A percentile compares a stretch with the other conserved stretches of the same genome.
Conservation (phyloP, 257 asterid species). For the Sherardia arvensis region DNA sequence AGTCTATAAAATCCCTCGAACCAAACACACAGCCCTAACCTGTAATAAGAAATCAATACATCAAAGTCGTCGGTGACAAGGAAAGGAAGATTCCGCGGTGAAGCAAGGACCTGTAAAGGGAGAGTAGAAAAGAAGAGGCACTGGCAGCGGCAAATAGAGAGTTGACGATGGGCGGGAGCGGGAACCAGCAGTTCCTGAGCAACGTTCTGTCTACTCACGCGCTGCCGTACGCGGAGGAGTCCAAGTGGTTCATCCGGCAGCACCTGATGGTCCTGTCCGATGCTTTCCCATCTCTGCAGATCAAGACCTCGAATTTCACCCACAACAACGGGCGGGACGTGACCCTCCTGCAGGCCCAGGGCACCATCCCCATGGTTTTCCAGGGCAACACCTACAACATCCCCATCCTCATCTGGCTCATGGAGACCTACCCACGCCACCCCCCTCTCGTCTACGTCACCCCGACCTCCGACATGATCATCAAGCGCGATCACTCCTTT, state of each 20-base stretch:
- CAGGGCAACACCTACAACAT: slow-evolving; percentile 71
- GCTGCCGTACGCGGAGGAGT: slow-evolving; percentile 65
- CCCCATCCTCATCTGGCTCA: slow-evolving; percentile 76
- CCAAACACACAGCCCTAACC: too few species aligned
- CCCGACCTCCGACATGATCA: slow-evolving; percentile 84
- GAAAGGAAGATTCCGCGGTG: background rate
- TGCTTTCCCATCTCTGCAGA: slow-evolving; percentile 62
- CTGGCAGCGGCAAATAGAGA: too few species aligned
- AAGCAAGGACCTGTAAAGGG: background rate
- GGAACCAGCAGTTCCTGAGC: slow-evolving; percentile 57
- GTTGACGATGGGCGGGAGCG: too few species aligned
- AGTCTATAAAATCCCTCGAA: too few species aligned
- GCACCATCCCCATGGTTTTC: slow-evolving; percentile 72
- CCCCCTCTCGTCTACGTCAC: slow-evolving; percentile 80
- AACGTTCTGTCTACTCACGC: slow-evolving; percentile 72
- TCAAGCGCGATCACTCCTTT: slow-evolving; percentile 70
- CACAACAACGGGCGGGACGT: slow-evolving; percentile 95
- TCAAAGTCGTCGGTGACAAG: background rate
- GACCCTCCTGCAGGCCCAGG: slow-evolving; percentile 79
- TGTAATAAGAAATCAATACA: too few species aligned
- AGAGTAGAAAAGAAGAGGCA: too few species aligned
- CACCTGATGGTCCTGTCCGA: slow-evolving; percentile 59
- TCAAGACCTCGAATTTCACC: slow-evolving; percentile 68
- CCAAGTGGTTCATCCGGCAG: slow-evolving; percentile 74
- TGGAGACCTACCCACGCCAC: slow-evolving; percentile 84